phyloP scores from a whole-genome alignment of 2,329 filamentous ascomycete genomes.

The Fusarium sambucinum region DNA sequence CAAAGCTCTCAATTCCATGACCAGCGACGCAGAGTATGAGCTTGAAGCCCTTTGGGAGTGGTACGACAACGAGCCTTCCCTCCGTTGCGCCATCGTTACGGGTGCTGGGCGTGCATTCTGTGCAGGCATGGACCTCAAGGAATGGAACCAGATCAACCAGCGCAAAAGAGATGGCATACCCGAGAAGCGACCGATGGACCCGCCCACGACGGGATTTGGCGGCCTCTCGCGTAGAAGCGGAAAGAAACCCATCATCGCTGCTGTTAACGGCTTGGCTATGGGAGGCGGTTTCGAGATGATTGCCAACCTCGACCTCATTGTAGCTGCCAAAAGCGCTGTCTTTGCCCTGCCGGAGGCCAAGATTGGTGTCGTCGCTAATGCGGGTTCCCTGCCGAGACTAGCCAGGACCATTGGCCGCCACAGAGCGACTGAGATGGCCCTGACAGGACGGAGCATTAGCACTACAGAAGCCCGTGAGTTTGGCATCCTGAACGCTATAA shows the following conservation, averaged over 20 bases:
- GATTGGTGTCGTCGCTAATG: conserved; percentile 77
- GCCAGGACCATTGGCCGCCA: conserved; percentile 74
- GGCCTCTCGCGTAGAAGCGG: conserved; percentile 74
- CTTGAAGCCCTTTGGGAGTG: conserved; percentile 66
- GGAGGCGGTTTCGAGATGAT: conserved; percentile 84
- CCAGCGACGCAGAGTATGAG: conserved; percentile 44
- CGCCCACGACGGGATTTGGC: conserved; percentile 66
- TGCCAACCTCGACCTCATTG: conserved; percentile 77
- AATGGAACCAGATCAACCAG: conserved; percentile 46
- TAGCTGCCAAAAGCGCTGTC: conserved; percentile 68
- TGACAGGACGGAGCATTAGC: conserved; percentile 69
- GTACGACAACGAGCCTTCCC: conserved; percentile 71
- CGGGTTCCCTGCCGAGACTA: conserved; percentile 76
- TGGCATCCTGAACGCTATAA: conserved; percentile 76
- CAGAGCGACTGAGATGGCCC: conserved; percentile 74
- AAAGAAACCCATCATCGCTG: conserved; percentile 80
- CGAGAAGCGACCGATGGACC: conserved; percentile 46
- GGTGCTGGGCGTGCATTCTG: conserved; percentile 74
- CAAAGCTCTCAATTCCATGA: conserved; percentile 44
- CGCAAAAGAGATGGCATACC: conserved; percentile 38
- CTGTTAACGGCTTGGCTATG: conserved; percentile 80
- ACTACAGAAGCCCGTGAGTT: conserved; percentile 70
- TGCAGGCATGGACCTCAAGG: conserved; percentile 74
- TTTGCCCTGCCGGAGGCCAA: conserved; percentile 80
- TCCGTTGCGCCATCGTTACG: conserved; percentile 73